Conservation (phyloP, 768 basidiomycete genomes). For the Auriscalpium orientale region DNA sequence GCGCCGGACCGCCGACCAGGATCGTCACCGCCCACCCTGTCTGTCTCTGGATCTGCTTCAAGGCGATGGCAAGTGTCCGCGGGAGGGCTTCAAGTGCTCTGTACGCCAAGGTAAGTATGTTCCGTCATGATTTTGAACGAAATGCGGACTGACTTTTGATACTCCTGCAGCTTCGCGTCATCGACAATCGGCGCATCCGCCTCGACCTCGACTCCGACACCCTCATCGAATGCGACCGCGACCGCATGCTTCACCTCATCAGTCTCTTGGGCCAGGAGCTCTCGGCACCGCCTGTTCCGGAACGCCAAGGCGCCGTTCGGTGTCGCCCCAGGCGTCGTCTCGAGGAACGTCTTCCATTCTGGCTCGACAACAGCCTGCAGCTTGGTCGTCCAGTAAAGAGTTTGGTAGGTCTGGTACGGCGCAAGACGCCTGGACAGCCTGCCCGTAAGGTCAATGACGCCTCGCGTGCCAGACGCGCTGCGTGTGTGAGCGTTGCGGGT, state of each 20-base stretch:
- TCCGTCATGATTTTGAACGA: no score
- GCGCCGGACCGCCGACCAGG: no score
- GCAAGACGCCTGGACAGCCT: background rate
- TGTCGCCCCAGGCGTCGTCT: background rate
- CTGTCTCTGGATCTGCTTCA: no score
- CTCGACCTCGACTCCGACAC: background rate
- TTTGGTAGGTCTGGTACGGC: background rate
- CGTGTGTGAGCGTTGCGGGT: background rate
- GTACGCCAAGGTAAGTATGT: no score
- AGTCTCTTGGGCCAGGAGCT: background rate
- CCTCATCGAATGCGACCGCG: background rate
- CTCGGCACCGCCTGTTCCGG: background rate
- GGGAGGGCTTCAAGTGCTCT: no score
- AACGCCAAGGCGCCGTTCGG: background rate
- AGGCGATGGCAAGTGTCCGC: no score
- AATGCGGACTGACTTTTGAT: no score
- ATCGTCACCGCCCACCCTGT: no score
- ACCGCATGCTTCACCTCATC: background rate
- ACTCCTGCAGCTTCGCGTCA: no score
- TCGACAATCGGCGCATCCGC: background rate
- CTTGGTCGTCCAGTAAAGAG: background rate
- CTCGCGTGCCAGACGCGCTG: background rate
- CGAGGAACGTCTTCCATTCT: background rate
- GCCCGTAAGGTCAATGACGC: background rate
- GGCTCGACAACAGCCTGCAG: background rate